phyloP scores from a whole-genome alignment of 164 flowering plant species.

The Aristolochia californica region DNA sequence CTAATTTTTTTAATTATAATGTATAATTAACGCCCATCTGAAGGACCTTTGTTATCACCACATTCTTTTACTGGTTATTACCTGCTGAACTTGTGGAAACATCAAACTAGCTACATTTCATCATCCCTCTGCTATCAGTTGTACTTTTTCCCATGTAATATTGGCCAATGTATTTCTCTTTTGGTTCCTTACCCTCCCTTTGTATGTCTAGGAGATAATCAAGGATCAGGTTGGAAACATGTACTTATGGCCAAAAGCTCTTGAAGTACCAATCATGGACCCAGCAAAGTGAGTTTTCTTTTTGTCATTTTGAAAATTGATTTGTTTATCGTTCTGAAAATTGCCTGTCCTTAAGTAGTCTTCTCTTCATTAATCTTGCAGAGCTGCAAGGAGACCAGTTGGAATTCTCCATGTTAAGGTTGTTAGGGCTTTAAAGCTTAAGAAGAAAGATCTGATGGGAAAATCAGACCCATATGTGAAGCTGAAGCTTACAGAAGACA shows the following conservation, averaged over 20 bases:
- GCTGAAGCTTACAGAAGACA: constrained; percentile 61
- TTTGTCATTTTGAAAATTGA: not conserved
- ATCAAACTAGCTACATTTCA: too few relatives aligned
- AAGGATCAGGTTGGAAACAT: constrained; percentile 90
- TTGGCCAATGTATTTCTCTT: too few relatives aligned
- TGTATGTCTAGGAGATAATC: constrained; percentile 58
- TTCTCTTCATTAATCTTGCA: not conserved
- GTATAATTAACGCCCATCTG: too few relatives aligned
- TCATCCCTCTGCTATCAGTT: too few relatives aligned
- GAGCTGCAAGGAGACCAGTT: constrained; percentile 42
- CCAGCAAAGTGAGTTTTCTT: constrained; percentile 49
- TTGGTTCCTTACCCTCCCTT: not conserved
- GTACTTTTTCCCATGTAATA: too few relatives aligned
- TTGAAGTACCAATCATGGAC: constrained; percentile 74
- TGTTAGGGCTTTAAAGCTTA: constrained; percentile 50
- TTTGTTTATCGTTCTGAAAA: not conserved
- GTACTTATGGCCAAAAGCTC: constrained; percentile 93
- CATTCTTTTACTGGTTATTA: too few relatives aligned
- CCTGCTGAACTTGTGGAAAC: too few relatives aligned
- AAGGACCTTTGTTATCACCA: too few relatives aligned
- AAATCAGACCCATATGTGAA: constrained; percentile 81
- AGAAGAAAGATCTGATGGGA: constrained; percentile 72
- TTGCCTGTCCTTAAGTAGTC: not conserved
- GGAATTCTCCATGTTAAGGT: constrained; percentile 70
- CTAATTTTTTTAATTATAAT: too few relatives aligned